These are phyloP conservation scores for Cenchrus americanus DNA, from an alignment of 176 grass and related monocot genomes.

Conservation along the genomic window DNA sequence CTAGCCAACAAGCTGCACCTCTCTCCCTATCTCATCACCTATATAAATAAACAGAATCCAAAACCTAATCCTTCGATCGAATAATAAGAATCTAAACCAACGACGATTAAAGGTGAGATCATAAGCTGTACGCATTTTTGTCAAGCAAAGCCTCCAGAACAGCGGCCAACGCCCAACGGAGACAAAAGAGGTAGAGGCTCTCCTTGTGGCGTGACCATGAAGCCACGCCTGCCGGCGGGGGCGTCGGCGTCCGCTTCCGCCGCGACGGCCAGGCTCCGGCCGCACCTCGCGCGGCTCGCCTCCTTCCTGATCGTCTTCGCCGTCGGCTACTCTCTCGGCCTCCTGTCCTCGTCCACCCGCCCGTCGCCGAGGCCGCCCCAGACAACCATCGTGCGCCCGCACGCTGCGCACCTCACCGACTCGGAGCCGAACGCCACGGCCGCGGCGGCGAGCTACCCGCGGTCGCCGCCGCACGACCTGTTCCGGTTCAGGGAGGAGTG, in stretches of 20 bases:
- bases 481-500: constrained; percentile 73
- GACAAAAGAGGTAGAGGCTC: not conserved
- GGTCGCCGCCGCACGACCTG: constrained; percentile 64
- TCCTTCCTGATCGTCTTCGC: constrained; percentile 70
- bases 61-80: not conserved
- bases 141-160: too few relatives aligned
- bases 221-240: constrained; percentile 29
- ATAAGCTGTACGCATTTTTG: not conserved
- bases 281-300: constrained; percentile 47
- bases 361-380: constrained; percentile 37
- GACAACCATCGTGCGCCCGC: constrained; percentile 34
- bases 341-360: constrained; percentile 54
- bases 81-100: not conserved
- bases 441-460: not conserved
- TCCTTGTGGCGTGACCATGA: constrained; percentile 58
- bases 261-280: constrained; percentile 32
- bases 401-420: constrained; percentile 37
- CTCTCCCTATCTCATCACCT: not conserved
- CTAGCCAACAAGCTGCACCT: constrained; percentile 1
- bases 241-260: constrained; percentile 1
- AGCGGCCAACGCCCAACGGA: too few relatives aligned
- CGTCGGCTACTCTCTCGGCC: constrained; percentile 71
- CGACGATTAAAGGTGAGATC: constrained; percentile 15
- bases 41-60: constrained; percentile 10
- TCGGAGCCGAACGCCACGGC: not conserved